These are phyloP conservation scores for Tilletia horrida DNA, from an alignment of 1,284 basidiomycete species.

Conservation along the genomic window DNA sequence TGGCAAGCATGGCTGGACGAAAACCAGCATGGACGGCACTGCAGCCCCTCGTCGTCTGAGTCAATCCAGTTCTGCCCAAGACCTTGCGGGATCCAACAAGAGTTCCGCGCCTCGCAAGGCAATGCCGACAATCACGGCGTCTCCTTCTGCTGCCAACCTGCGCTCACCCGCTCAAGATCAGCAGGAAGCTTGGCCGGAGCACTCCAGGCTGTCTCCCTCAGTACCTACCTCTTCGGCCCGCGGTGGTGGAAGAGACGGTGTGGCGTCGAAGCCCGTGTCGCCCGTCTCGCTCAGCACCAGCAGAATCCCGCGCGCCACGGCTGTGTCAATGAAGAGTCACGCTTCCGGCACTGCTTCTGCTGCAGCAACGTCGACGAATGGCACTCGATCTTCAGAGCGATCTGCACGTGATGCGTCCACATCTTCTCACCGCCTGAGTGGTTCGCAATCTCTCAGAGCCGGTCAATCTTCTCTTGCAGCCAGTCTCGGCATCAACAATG, in stretches of 20 bases:
- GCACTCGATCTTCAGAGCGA: no score
- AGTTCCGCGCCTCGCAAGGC: not conserved
- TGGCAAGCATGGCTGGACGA: conserved; percentile 58
- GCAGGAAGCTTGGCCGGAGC: not conserved
- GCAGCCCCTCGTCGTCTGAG: conserved; percentile 16
- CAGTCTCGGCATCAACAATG: conserved; percentile 38
- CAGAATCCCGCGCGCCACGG: conserved; percentile 17
- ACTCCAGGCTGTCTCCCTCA: not conserved
- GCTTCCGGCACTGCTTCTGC: not conserved
- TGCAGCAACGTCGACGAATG: not conserved
- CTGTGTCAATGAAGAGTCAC: not conserved
- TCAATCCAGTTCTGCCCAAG: conserved; percentile 23
- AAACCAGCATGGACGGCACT: conserved; percentile 59
- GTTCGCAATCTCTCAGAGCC: conserved; percentile 23
- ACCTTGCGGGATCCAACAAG: conserved; percentile 11
- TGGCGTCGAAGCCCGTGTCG: conserved; percentile 8
- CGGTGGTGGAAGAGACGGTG: not conserved
- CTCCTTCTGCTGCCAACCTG: conserved; percentile 17
- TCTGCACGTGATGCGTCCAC: conserved; percentile 1
- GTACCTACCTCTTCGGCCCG: not conserved
- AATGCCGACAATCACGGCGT: conserved; percentile 20
- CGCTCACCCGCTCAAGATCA: conserved; percentile 12
- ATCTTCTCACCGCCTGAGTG: not conserved
- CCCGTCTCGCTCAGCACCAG: conserved; percentile 1
- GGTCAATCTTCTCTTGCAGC: conserved; percentile 41